These are phyloP conservation scores for Hyphodiscus sp. DNA, from an alignment of 2,329 filamentous ascomycete genomes.

Conservation along the genomic window DNA sequence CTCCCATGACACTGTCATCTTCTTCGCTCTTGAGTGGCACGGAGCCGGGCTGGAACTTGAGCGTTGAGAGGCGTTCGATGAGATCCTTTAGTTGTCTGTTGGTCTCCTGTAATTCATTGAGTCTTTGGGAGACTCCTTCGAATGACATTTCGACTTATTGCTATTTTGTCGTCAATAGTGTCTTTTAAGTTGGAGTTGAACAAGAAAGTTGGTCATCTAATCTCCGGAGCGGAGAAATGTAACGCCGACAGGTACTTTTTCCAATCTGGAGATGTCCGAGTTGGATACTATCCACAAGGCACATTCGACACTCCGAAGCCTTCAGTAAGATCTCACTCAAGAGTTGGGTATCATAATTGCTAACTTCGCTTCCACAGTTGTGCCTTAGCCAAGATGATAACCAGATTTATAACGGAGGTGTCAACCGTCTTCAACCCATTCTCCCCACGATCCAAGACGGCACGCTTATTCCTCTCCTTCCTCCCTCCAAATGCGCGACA, in stretches of 20 bases:
- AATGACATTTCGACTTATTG: conserved; percentile 43
- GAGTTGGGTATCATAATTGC: not conserved
- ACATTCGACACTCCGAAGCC: not conserved
- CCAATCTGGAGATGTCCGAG: conserved; percentile 6
- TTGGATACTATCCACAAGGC: not conserved
- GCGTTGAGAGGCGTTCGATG: conserved; percentile 51
- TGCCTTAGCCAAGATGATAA: conserved; percentile 57
- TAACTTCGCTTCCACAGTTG: conserved; percentile 7
- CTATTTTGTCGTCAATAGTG: not conserved
- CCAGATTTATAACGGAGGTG: conserved; percentile 79
- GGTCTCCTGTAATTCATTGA: conserved; percentile 54
- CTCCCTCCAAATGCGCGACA: conserved; percentile 74
- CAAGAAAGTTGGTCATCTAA: conserved; percentile 1
- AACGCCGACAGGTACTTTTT: not conserved
- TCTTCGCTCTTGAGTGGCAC: conserved; percentile 39
- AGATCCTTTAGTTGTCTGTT: conserved; percentile 51
- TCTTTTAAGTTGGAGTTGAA: not conserved
- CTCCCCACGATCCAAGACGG: conserved; percentile 69
- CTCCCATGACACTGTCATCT: conserved; percentile 50
- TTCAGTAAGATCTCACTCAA: not conserved
- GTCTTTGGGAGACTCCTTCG: conserved; percentile 55
- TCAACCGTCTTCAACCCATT: conserved; percentile 90
- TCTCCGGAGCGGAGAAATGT: not conserved
- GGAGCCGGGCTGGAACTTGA: conserved; percentile 53
- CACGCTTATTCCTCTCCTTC: conserved; percentile 78